A percentile compares a stretch with the other conserved stretches of the same genome.
phyloP scores from a whole-genome alignment of 306 rosid species.

The Quercus dentata region DNA sequence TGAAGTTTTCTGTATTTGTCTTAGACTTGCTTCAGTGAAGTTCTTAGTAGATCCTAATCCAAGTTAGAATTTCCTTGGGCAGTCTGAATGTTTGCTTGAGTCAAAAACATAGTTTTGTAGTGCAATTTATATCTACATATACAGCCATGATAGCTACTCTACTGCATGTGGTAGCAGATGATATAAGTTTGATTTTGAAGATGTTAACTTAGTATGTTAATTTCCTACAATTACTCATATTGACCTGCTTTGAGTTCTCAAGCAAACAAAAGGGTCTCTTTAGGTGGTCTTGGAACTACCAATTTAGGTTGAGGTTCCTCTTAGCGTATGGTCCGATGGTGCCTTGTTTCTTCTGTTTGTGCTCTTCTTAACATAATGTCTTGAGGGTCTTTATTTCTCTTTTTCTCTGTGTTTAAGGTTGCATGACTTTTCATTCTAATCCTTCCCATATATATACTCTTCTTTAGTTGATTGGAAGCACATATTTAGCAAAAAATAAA shows the following conservation, averaged over 20 bases:
- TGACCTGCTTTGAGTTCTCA: neutral
- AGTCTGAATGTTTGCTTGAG: neutral
- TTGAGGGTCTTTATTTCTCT: neutral
- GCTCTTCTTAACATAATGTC: neutral
- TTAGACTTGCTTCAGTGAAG: neutral
- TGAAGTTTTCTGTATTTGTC: neutral
- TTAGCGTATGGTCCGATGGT: neutral
- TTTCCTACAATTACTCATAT: neutral
- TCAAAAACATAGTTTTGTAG: neutral
- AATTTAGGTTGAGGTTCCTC: neutral
- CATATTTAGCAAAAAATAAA: neutral
- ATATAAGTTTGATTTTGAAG: neutral
- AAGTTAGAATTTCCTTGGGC: neutral
- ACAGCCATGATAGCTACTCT: too few relatives aligned
- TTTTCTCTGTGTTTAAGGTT: neutral
- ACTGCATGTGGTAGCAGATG: neutral
- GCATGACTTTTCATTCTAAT: neutral
- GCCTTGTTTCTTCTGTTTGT: neutral
- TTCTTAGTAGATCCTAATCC: neutral
- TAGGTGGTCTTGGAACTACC: neutral
- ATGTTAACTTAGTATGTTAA: neutral
- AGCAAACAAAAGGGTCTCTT: neutral
- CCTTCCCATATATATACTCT: neutral
- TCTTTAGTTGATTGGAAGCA: neutral
- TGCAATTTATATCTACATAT: too few relatives aligned